These are phyloP conservation scores for Fusarium nurragi DNA, from an alignment of 2,329 filamentous ascomycete genomes.

Conservation along the genomic window DNA sequence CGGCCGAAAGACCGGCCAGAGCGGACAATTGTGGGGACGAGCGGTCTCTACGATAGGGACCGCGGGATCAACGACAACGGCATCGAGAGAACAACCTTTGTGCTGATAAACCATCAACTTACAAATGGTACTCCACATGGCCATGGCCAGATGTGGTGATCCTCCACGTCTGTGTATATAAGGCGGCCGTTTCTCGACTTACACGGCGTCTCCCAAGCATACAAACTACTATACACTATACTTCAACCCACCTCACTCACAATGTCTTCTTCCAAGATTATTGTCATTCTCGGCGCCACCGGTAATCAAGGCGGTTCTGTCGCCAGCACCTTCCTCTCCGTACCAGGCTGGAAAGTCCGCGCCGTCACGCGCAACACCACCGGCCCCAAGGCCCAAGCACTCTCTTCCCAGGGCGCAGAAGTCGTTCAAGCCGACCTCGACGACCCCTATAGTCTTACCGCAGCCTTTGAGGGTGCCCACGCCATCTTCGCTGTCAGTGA, in stretches of 20 bases:
- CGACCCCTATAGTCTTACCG: background rate
- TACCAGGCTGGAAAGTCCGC: constrained; percentile 22
- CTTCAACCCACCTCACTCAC: background rate
- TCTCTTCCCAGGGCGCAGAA: constrained; percentile 12
- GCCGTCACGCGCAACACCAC: constrained; percentile 24
- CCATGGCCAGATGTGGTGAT: background rate
- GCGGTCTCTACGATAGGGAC: background rate
- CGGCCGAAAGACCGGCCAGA: background rate
- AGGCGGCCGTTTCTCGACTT: background rate
- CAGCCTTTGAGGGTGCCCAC: constrained; percentile 4
- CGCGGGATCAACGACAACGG: background rate
- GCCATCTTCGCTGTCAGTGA: constrained; percentile 46
- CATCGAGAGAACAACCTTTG: background rate
- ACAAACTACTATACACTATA: background rate
- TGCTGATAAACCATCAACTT: constrained; percentile 12
- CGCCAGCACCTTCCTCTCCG: constrained; percentile 3
- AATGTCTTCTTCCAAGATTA: constrained; percentile 25
- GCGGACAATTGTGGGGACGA: constrained; percentile 11
- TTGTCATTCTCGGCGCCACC: constrained; percentile 30
- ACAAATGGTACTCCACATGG: background rate
- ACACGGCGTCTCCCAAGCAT: background rate
- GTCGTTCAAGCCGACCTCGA: constrained; percentile 16
- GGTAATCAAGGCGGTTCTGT: constrained; percentile 36
- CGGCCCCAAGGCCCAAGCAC: constrained; percentile 15
- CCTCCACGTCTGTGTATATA: constrained; percentile 3